Evolutionary conservation across 352 stramenopile species (phyloP).

Genomic region (Hyaloperonospora brassicae): DNA sequence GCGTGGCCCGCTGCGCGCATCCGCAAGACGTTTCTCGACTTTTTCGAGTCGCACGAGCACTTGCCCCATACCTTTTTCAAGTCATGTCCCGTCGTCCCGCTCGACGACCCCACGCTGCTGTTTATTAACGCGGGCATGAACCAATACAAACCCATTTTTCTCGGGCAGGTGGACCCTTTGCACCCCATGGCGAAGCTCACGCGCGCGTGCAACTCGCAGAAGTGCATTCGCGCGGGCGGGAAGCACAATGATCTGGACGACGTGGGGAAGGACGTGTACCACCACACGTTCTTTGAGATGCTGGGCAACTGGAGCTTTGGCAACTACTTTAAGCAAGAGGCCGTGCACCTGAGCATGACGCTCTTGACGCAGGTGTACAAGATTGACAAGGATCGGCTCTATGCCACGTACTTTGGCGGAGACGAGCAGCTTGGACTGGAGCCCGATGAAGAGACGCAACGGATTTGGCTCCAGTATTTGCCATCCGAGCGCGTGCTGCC

Average conservation of each 20-base stretch:
- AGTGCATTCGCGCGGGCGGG: constrained; percentile 98
- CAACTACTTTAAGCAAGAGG: constrained; percentile 98
- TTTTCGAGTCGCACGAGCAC: constrained; percentile 87
- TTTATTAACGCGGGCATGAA: constrained; percentile 99
- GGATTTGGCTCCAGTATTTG: constrained; percentile 86
- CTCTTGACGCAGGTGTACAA: constrained; percentile 94
- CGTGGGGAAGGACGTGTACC: constrained; percentile 97
- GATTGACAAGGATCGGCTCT: constrained; percentile 90
- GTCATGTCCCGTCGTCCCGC: constrained; percentile 93
- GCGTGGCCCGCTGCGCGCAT: constrained; percentile 93
- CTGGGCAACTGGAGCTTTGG: constrained; percentile 98
- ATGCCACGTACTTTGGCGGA: constrained; percentile 98
- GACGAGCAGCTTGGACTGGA: constrained; percentile 77
- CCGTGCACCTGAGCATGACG: constrained; percentile 95
- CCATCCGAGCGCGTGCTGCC: constrained; percentile 87
- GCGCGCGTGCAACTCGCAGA: constrained; percentile 95
- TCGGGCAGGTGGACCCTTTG: constrained; percentile 93
- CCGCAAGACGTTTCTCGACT: constrained; percentile 96
- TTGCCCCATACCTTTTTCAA: constrained; percentile 91
- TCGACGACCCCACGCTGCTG: constrained; percentile 97
- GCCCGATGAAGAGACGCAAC: constrained; percentile 89
- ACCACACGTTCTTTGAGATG: constrained; percentile 99
- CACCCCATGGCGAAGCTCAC: constrained; percentile 88
- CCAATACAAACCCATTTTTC: constrained; percentile 99
- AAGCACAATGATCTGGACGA: constrained; percentile 99